These are phyloP conservation scores for Craterostigma plantagineum DNA, from an alignment of 257 asterid genomes.

Conservation along the genomic window DNA sequence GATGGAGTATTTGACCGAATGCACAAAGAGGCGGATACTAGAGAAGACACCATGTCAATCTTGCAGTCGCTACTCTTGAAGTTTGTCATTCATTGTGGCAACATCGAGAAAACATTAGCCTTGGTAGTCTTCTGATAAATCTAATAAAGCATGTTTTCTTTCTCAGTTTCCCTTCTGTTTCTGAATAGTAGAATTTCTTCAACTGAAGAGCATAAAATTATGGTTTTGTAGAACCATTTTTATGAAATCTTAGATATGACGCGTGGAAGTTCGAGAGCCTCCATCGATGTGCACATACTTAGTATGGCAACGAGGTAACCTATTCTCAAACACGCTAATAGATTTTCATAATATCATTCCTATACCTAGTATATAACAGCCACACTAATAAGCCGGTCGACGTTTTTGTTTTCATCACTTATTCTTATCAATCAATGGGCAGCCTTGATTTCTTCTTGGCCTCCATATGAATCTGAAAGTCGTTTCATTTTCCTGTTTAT, in stretches of 20 bases:
- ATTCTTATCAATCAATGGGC: no score
- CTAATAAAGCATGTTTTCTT: not conserved
- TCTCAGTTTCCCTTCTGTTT: not conserved
- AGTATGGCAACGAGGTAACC: conserved; percentile 46
- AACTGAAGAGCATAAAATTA: conserved; percentile 10
- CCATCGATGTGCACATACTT: conserved; percentile 41
- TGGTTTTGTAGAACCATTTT: conserved; percentile 63
- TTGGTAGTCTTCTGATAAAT: conserved; percentile 34
- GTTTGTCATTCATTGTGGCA: conserved; percentile 35
- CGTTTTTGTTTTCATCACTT: no score
- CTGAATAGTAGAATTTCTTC: conserved; percentile 5
- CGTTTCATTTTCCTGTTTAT: no score
- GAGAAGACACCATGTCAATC: conserved; percentile 35
- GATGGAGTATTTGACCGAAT: conserved; percentile 46
- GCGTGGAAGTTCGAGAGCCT: conserved; percentile 66
- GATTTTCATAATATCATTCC: not conserved
- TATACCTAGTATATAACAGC: conserved; percentile 9
- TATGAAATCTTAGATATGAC: conserved; percentile 52
- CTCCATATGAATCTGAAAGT: no score
- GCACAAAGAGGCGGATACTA: conserved; percentile 19
- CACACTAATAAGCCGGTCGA: conserved; percentile 1
- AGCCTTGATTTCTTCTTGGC: no score
- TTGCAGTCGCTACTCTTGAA: conserved; percentile 58
- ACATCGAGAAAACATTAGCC: conserved; percentile 31
- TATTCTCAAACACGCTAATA: conserved; percentile 6